A percentile compares a stretch with the other conserved stretches of the same genome.
Evolutionary conservation across 139 green algal genomes (phyloP).

Genomic region (Haematococcus lacustris): DNA sequence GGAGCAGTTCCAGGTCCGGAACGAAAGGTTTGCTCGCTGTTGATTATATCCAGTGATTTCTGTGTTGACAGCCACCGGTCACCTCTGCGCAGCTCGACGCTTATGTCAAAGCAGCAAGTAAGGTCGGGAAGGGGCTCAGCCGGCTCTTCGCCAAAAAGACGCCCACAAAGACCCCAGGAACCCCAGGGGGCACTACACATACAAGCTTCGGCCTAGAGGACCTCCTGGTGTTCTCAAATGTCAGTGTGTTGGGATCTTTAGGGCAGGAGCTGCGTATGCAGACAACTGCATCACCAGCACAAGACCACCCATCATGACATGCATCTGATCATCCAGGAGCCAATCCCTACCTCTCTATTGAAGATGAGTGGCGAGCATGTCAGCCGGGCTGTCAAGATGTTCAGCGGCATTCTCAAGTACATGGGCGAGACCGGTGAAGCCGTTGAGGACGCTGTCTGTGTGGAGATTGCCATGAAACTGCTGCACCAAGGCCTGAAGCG

Average conservation of each 20-base stretch:
- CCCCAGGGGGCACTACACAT: constrained; percentile 14
- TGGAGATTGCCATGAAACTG: constrained; percentile 82
- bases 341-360: constrained; percentile 81
- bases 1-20: constrained; percentile 50
- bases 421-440: constrained; percentile 53
- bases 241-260: constrained; percentile 20
- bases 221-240: constrained; percentile 56
- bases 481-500: constrained; percentile 81
- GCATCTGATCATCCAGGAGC: no score
- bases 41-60: no score
- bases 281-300: no score
- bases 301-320: no score
- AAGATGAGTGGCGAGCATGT: constrained; percentile 72
- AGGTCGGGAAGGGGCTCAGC: constrained; percentile 43
- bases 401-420: constrained; percentile 72
- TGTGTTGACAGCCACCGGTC: no score
- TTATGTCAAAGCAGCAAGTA: constrained; percentile 51
- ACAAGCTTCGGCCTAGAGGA: constrained; percentile 52
- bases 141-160: constrained; percentile 39
- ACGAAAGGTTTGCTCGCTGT: no score
- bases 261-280: no score
- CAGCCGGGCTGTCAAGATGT: constrained; percentile 86
- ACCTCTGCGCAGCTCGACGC: constrained; percentile 54
- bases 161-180: constrained; percentile 5
- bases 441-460: constrained; percentile 12